Evolutionary conservation across 768 basidiomycete species (phyloP).

Genomic region (Termitomyces sp.): DNA sequence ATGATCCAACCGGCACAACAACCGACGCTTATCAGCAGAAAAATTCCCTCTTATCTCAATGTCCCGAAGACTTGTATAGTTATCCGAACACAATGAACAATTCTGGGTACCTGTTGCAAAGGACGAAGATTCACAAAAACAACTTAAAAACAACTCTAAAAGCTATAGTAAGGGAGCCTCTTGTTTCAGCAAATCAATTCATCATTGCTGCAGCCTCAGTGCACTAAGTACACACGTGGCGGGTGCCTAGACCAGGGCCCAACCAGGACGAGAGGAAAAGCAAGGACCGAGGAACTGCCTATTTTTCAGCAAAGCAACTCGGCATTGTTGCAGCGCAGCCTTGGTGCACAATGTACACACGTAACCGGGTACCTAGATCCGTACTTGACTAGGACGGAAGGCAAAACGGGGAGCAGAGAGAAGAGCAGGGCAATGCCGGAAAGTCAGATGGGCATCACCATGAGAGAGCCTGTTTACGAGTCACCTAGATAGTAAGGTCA

Average conservation of each 20-base stretch:
- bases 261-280: not conserved
- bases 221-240: not conserved
- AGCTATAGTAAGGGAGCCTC: too few relatives aligned
- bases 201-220: too few relatives aligned
- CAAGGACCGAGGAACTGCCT: too few relatives aligned
- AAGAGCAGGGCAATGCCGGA: not conserved
- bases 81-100: too few relatives aligned
- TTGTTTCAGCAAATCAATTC: too few relatives aligned
- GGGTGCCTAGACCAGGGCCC: too few relatives aligned
- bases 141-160: too few relatives aligned
- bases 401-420: not conserved
- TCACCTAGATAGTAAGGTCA: not conserved
- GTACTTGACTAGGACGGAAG: not conserved
- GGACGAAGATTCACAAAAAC: too few relatives aligned
- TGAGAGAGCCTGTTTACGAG: not conserved
- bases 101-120: too few relatives aligned
- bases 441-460: not conserved
- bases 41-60: not conserved
- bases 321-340: too few relatives aligned
- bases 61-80: not conserved
- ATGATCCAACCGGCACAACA: not conserved
- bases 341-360: not conserved
- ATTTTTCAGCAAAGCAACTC: too few relatives aligned
- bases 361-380: not conserved
- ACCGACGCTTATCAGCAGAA: not conserved